These are phyloP conservation scores for Neurospora hispaniola DNA, from an alignment of 495 filamentous ascomycete species.

Conservation along the genomic window DNA sequence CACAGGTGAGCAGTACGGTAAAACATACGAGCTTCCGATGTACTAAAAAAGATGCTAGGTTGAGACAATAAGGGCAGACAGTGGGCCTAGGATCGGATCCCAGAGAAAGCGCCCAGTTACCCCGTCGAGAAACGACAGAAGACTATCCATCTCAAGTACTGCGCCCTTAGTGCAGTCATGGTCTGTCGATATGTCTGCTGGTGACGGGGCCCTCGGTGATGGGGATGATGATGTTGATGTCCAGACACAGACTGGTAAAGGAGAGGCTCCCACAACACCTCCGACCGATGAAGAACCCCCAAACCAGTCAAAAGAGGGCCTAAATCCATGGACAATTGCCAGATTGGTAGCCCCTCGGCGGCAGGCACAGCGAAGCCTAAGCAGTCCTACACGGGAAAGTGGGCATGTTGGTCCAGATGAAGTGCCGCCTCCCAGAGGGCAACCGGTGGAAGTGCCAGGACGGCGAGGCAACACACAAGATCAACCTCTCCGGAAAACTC, in stretches of 20 bases:
- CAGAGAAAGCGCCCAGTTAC: neutral
- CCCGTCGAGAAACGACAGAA: neutral
- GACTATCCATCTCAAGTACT: neutral
- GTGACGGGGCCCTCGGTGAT: conserved; percentile 6
- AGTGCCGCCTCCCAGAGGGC: neutral
- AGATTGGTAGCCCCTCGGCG: neutral
- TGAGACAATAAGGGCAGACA: neutral
- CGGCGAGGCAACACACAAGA: neutral
- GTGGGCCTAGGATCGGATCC: neutral
- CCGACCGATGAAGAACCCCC: neutral
- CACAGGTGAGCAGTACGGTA: neutral
- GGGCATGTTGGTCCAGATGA: neutral
- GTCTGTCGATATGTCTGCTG: conserved; percentile 14
- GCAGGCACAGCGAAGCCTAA: neutral
- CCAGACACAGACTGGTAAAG: neutral
- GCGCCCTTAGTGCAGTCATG: conserved; percentile 4
- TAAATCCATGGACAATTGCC: conserved; percentile 22
- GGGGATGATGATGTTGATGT: neutral
- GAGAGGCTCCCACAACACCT: neutral
- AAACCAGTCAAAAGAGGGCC: conserved; percentile 4
- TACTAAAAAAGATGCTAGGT: neutral
- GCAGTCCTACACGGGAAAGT: neutral
- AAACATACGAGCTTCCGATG: neutral
- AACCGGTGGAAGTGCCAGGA: neutral
- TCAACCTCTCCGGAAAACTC: neutral